Conservation (phyloP, 306 rosid species). For the Castanea mollissima region DNA sequence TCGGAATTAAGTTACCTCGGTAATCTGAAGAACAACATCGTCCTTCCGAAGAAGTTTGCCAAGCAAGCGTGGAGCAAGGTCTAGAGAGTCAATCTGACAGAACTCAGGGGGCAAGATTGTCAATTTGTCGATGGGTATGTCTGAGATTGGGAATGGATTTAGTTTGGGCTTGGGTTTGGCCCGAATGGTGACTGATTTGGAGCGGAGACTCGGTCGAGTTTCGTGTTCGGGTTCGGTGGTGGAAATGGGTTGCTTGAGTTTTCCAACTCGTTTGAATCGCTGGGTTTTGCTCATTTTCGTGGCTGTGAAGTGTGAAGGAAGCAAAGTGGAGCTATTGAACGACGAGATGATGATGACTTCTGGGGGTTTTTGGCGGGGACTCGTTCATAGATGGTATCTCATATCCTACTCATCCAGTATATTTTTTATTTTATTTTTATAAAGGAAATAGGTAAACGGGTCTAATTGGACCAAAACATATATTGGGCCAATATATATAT, state of each 20-base stretch:
- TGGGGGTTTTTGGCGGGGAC: slow-evolving; percentile 12
- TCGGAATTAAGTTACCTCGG: slow-evolving; percentile 50
- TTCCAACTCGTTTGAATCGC: slow-evolving; percentile 53
- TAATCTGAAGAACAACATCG: slow-evolving; percentile 81
- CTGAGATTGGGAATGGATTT: slow-evolving; percentile 4
- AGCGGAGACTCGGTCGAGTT: slow-evolving; percentile 22
- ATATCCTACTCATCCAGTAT: no score
- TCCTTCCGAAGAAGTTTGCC: slow-evolving; percentile 81
- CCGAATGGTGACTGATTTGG: slow-evolving; percentile 22
- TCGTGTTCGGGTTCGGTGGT: slow-evolving; percentile 7
- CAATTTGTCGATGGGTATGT: slow-evolving; percentile 15
- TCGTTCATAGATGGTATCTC: not conserved
- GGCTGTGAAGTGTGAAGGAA: slow-evolving; percentile 14
- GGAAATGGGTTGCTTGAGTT: slow-evolving; percentile 29
- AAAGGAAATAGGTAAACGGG: no score
- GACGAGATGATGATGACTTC: no score
- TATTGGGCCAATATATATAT: no score
- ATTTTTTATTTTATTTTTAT: no score
- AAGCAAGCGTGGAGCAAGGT: slow-evolving; percentile 84
- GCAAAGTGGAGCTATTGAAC: slow-evolving; percentile 26
- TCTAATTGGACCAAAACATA: no score
- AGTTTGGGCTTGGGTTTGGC: slow-evolving; percentile 14
- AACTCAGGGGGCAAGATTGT: slow-evolving; percentile 49
- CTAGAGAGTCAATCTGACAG: slow-evolving; percentile 73
- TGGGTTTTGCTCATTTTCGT: slow-evolving; percentile 39